Evolutionary conservation across 2,329 filamentous ascomycete genomes (phyloP).

Genomic region (Hypoxylon sp.): DNA sequence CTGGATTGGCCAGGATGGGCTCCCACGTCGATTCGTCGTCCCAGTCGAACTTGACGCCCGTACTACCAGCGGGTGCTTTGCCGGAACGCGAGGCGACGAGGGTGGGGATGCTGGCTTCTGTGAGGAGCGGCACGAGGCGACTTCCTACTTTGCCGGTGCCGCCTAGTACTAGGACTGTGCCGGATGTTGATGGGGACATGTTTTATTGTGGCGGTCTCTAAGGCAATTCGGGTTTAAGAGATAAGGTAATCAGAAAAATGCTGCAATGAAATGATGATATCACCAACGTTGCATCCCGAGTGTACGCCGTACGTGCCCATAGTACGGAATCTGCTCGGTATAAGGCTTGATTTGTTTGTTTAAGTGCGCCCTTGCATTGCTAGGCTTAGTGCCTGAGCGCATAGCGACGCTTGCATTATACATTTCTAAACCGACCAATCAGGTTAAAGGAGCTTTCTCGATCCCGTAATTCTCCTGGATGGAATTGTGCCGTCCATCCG

Average conservation of each 20-base stretch:
- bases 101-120: conserved; percentile 48
- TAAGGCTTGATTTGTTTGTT: not conserved
- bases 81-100: conserved; percentile 58
- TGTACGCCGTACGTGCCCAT: too few species aligned
- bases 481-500: conserved; percentile 4
- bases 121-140: conserved; percentile 56
- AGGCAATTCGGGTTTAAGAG: not conserved
- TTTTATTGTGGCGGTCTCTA: conserved; percentile 1
- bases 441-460: not conserved
- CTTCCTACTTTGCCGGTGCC: conserved; percentile 61
- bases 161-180: conserved; percentile 57
- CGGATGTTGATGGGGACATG: conserved; percentile 31
- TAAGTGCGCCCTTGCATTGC: not conserved
- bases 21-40: conserved; percentile 57
- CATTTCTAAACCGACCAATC: conserved; percentile 6
- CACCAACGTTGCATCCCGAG: not conserved
- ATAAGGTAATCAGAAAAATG: not conserved
- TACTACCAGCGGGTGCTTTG: conserved; percentile 24
- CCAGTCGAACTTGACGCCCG: conserved; percentile 61
- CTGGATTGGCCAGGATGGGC: conserved; percentile 50
- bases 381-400: too few species aligned
- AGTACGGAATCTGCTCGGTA: too few species aligned
- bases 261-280: not conserved
- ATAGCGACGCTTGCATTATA: too few species aligned
- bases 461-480: conserved; percentile 12